Evolutionary conservation across 805 yeast genomes (phyloP), one percentile per base, ranked within the genome.

Genomic region (Kockiozyma suomiensis): DNA sequence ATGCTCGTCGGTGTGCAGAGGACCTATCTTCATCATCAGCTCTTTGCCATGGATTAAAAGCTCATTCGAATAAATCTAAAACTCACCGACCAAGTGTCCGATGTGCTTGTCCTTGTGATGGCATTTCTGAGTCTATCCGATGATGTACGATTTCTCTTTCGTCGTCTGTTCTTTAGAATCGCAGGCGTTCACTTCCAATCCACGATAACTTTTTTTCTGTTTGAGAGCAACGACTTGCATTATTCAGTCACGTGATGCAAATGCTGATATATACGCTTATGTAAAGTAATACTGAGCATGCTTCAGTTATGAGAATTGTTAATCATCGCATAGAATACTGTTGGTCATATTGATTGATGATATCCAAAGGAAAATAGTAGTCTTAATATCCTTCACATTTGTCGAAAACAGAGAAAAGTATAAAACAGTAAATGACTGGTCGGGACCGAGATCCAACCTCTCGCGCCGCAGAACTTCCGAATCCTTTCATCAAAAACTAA

Each of bases 41-140:
- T 21, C n/a, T n/a, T n/a, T n/a, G n/a, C n/a, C n/a, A n/a, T n/a
- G n/a, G n/a, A n/a, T n/a, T n/a, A n/a, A n/a, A n/a, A n/a, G n/a
- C n/a, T n/a, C n/a, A n/a, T n/a, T n/a, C n/a, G n/a, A n/a, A n/a
- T n/a, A n/a, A n/a, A n/a, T n/a, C n/a, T n/a, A n/a, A n/a, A n/a
- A 56, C 65, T 3, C 30, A 61, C 65, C 65, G 49, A 13, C 65
- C 60, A 13, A 61, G 65, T 13, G 60, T 50, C 30, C 65, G 52
- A 35, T 61, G 65, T n/a, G 38, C 60, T 37, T 58, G 63, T 25
- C 65, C 65, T 41, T 61, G 65, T 15, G 65, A 61, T n/a, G 65
- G 65, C 65, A 61, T 61, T 33, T 2, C 38, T 33, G 38, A 13
- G 38, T 47, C 33, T 47, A 32, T 30, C 37, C 10, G n/a, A n/a